Evolutionary conservation across 352 stramenopile species (phyloP).

Genomic region (Pythium graminicola): DNA sequence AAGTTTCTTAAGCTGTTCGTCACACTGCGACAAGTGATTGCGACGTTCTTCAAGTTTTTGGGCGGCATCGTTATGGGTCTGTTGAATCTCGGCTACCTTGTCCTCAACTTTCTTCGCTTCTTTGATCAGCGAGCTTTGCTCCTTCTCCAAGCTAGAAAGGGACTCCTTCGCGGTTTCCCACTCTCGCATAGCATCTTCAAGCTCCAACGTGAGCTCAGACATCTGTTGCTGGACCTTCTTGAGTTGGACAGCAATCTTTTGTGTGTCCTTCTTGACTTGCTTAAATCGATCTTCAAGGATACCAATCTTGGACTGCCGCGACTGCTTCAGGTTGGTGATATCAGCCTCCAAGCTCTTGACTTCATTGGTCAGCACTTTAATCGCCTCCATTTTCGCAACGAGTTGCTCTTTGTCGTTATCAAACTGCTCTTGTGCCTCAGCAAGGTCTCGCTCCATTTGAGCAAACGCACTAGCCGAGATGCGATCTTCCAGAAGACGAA

Average conservation of each 20-base stretch:
- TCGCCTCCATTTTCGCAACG: conserved; percentile 52
- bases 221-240: conserved; percentile 65
- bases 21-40: conserved; percentile 75
- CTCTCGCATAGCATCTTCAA: conserved; percentile 64
- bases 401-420: conserved; percentile 54
- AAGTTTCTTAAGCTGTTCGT: conserved; percentile 90
- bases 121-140: conserved; percentile 52
- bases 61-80: conserved; percentile 50
- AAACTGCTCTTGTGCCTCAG: conserved; percentile 66
- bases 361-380: conserved; percentile 71
- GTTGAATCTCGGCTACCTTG: conserved; percentile 58
- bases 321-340: conserved; percentile 78
- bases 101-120: conserved; percentile 66
- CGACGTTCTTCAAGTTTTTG: conserved; percentile 62
- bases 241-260: conserved; percentile 49
- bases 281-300: conserved; percentile 70
- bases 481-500: conserved; percentile 67
- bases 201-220: conserved; percentile 64
- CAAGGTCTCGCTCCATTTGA: conserved; percentile 69
- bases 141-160: conserved; percentile 42
- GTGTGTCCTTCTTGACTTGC: conserved; percentile 66
- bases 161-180: conserved; percentile 53
- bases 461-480: conserved; percentile 75
- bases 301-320: conserved; percentile 72
- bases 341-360: conserved; percentile 67